A percentile compares a stretch with the other conserved stretches of the same genome.
Evolutionary conservation across 1,139 yeast genomes (phyloP).

Genomic region (Blastobotrys apis): DNA sequence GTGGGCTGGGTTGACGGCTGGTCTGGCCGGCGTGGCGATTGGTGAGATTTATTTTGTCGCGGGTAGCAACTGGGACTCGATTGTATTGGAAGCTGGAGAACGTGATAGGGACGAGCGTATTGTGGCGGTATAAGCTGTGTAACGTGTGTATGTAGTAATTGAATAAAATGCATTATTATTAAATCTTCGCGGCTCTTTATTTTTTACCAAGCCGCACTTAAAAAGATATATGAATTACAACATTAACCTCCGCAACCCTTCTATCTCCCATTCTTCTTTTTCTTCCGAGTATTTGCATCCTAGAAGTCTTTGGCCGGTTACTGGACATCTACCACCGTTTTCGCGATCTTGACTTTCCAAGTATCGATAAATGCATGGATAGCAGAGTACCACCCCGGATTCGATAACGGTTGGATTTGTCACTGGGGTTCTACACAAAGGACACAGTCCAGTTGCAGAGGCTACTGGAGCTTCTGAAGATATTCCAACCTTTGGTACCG

Average conservation of each 20-base stretch:
- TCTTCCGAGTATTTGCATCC: constrained; percentile 66
- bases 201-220: too few species aligned
- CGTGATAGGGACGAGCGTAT: constrained; percentile 21
- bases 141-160: too few species aligned
- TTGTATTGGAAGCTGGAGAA: constrained; percentile 44
- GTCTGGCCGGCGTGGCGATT: constrained; percentile 64
- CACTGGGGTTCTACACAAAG: constrained; percentile 63
- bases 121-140: too few species aligned
- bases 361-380: constrained; percentile 73
- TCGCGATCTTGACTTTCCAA: constrained; percentile 43
- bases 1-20: constrained; percentile 86
- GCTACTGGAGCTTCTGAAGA: constrained; percentile 9
- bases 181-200: too few species aligned
- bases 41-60: constrained; percentile 52
- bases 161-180: too few species aligned
- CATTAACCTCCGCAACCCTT: constrained; percentile 69
- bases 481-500: constrained; percentile 44
- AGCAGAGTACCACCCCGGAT: constrained; percentile 88
- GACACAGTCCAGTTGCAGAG: constrained; percentile 44
- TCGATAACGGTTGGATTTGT: constrained; percentile 83
- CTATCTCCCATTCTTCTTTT: constrained; percentile 62
- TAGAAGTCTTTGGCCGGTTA: constrained; percentile 66
- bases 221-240: too few species aligned
- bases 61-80: constrained; percentile 51
- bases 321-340: constrained; percentile 79